Evolutionary conservation across 768 basidiomycete genomes (phyloP).

Genomic region (Fistulinella prunicolor): DNA sequence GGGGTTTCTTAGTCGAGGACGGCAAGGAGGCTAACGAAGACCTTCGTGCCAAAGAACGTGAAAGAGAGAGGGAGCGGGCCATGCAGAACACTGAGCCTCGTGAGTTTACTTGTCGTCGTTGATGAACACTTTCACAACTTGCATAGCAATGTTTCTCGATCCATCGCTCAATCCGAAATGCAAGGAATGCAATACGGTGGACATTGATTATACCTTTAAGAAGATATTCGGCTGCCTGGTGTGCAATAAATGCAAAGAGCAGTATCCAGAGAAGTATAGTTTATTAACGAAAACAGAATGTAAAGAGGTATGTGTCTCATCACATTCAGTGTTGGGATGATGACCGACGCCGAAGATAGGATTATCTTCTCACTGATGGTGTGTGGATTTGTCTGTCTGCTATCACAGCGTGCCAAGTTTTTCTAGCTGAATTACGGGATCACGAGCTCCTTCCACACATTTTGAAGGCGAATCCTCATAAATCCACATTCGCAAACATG

Average conservation of each 20-base stretch:
- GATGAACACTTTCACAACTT: not conserved
- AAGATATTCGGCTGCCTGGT: slow-evolving; percentile 83
- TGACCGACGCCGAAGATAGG: slow-evolving; percentile 41
- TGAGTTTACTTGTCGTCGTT: slow-evolving; percentile 26
- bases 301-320: slow-evolving; percentile 63
- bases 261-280: slow-evolving; percentile 88
- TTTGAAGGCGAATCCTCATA: slow-evolving; percentile 92
- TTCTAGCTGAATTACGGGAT: slow-evolving; percentile 87
- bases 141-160: slow-evolving; percentile 75
- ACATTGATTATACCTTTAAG: slow-evolving; percentile 80
- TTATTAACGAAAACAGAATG: slow-evolving; percentile 98
- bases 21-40: slow-evolving; percentile 79
- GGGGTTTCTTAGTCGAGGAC: slow-evolving; percentile 92
- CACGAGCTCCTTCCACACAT: slow-evolving; percentile 90
- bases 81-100: slow-evolving; percentile 74
- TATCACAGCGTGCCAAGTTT: not conserved
- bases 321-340: not conserved
- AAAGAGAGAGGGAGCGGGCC: slow-evolving; percentile 75
- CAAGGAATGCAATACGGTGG: slow-evolving; percentile 78
- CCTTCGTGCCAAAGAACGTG: slow-evolving; percentile 70
- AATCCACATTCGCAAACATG: slow-evolving; percentile 97
- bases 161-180: slow-evolving; percentile 77
- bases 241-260: slow-evolving; percentile 88
- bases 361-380: slow-evolving; percentile 95
- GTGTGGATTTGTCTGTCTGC: slow-evolving; percentile 27